Evolutionary conservation across 2,329 filamentous ascomycete species (phyloP).

Genomic region (Apiospora sp.): DNA sequence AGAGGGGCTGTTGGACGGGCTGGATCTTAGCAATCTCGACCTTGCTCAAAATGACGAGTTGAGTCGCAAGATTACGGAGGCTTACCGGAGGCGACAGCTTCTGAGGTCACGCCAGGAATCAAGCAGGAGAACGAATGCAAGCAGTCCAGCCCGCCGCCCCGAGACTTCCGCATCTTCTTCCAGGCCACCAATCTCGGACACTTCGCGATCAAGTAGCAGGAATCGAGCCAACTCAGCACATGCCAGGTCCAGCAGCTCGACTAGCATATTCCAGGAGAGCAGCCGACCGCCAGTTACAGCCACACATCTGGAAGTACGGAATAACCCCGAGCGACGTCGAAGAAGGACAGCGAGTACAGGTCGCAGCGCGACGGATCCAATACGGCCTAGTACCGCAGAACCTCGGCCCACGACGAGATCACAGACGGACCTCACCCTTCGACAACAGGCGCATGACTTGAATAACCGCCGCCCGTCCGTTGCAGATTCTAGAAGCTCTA

Average conservation of each 20-base stretch:
- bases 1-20: slow-evolving; percentile 85
- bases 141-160: slow-evolving; percentile 48
- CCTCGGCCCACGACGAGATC: slow-evolving; percentile 65
- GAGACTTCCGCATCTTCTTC: slow-evolving; percentile 38
- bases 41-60: slow-evolving; percentile 87
- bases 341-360: slow-evolving; percentile 62
- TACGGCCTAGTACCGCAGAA: slow-evolving; percentile 51
- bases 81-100: slow-evolving; percentile 79
- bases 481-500: slow-evolving; percentile 52
- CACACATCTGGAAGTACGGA: slow-evolving; percentile 58
- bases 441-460: slow-evolving; percentile 50
- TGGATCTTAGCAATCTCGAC: slow-evolving; percentile 89
- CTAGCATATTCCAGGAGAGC: slow-evolving; percentile 55
- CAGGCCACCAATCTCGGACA: slow-evolving; percentile 37
- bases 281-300: slow-evolving; percentile 59
- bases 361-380: slow-evolving; percentile 62
- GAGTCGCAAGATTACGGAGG: slow-evolving; percentile 88
- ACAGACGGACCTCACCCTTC: slow-evolving; percentile 67
- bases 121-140: slow-evolving; percentile 53
- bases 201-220: slow-evolving; percentile 37
- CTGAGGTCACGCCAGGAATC: slow-evolving; percentile 62
- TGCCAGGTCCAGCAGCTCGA: slow-evolving; percentile 47
- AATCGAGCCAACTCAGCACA: slow-evolving; percentile 43
- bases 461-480: slow-evolving; percentile 49
- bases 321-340: slow-evolving; percentile 53